Conservation (phyloP, 164 flowering plant species). For the Nelumbo lutea region DNA sequence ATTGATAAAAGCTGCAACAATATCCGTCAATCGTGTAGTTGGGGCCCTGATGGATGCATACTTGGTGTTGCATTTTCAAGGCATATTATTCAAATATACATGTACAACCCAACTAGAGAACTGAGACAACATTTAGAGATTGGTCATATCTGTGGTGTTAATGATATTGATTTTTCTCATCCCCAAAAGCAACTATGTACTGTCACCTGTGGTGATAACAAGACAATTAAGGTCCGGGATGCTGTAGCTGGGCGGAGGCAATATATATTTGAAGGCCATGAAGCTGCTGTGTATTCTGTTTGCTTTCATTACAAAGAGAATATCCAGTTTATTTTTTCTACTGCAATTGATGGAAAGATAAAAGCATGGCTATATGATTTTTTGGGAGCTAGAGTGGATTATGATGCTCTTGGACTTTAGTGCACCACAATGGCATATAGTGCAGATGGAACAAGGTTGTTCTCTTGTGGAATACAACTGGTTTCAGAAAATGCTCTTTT, state of each 20-base stretch:
- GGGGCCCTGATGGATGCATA: constrained; percentile 50
- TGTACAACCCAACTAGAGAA: constrained; percentile 45
- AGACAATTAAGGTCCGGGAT: constrained; percentile 66
- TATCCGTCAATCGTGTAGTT: constrained; percentile 46
- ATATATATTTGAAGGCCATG: constrained; percentile 66
- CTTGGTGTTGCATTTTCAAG: constrained; percentile 65
- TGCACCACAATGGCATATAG: constrained; percentile 56
- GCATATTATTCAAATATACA: constrained; percentile 53
- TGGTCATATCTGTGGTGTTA: constrained; percentile 64
- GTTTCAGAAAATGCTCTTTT: constrained; percentile 36
- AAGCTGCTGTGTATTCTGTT: constrained; percentile 70
- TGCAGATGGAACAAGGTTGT: constrained; percentile 56
- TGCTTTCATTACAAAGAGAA: constrained; percentile 70
- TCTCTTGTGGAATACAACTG: constrained; percentile 48
- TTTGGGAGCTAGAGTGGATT: constrained; percentile 50
- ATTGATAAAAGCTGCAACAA: constrained; percentile 36
- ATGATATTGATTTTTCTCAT: constrained; percentile 62
- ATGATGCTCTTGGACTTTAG: constrained; percentile 51
- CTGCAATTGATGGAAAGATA: constrained; percentile 59
- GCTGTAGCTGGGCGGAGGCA: constrained; percentile 41
- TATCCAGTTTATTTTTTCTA: constrained; percentile 59
- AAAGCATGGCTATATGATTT: constrained; percentile 56
- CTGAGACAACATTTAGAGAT: constrained; percentile 55
- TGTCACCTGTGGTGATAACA: constrained; percentile 72
- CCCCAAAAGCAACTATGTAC: constrained; percentile 55